A percentile compares a stretch with the other conserved stretches of the same genome.
phyloP scores from a whole-genome alignment of 2,329 filamentous ascomycete species.

The Diaporthe vexans region DNA sequence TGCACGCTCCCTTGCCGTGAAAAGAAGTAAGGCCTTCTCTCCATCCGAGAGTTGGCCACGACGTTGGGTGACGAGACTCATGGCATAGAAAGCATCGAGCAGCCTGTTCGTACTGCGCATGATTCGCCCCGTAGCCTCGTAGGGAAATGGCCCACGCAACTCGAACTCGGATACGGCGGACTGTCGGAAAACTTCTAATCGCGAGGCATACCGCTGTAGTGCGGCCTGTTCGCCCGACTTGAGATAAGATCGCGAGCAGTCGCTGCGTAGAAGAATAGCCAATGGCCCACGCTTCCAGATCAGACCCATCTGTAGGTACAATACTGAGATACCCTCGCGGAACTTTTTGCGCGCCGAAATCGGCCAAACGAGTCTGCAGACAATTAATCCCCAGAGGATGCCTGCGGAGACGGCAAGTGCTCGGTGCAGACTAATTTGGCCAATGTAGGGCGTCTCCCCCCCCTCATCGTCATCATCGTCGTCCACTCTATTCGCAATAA shows the following conservation, averaged over 20 bases:
- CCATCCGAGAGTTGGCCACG: slow-evolving; percentile 82
- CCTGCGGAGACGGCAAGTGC: slow-evolving; percentile 88
- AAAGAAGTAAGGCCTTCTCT: slow-evolving; percentile 83
- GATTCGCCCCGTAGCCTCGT: slow-evolving; percentile 79
- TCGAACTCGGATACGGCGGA: slow-evolving; percentile 90
- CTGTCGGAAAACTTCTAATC: slow-evolving; percentile 79
- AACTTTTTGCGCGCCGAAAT: slow-evolving; percentile 91
- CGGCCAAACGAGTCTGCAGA: slow-evolving; percentile 93
- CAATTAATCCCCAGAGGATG: slow-evolving; percentile 91
- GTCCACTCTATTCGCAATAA: slow-evolving; percentile 82
- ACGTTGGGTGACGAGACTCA: slow-evolving; percentile 92
- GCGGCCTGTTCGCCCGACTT: slow-evolving; percentile 89
- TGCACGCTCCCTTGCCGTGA: slow-evolving; percentile 83
- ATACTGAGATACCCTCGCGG: slow-evolving; percentile 87
- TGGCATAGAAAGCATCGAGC: slow-evolving; percentile 94
- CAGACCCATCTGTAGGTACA: slow-evolving; percentile 94
- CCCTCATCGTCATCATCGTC: slow-evolving; percentile 92
- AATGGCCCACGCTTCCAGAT: slow-evolving; percentile 97
- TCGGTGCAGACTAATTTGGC: slow-evolving; percentile 89
- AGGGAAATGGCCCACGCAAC: slow-evolving; percentile 87
- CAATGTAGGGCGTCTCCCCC: slow-evolving; percentile 85
- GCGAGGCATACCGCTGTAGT: slow-evolving; percentile 83
- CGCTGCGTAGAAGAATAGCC: slow-evolving; percentile 75
- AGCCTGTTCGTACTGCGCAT: slow-evolving; percentile 85
- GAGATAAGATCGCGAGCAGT: slow-evolving; percentile 79